Evolutionary conservation across 257 asterid species (phyloP).

Genomic region (Anisodus acutangulus): DNA sequence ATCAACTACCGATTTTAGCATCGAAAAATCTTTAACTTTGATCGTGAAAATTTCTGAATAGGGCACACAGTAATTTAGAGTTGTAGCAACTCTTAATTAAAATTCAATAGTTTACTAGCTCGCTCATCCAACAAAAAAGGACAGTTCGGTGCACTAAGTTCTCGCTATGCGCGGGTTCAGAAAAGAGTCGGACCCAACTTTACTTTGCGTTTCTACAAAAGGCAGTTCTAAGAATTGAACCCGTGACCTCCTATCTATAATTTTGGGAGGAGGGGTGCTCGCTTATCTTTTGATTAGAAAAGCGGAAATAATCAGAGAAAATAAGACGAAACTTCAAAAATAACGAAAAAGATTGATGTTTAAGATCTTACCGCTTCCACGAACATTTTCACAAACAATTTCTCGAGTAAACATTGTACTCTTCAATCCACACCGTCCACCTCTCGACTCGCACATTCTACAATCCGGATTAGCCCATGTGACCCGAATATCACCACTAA

Average conservation of each 20-base stretch:
- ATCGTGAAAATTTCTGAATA: neutral
- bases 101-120: too few relatives aligned
- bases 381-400: slow-evolving; percentile 44
- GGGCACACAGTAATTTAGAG: neutral
- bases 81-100: neutral
- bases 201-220: too few relatives aligned
- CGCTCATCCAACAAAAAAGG: too few relatives aligned
- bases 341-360: neutral
- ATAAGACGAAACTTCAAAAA: neutral
- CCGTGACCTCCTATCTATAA: too few relatives aligned
- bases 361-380: slow-evolving; percentile 39
- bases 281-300: neutral
- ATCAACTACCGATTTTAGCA: neutral
- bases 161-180: too few relatives aligned
- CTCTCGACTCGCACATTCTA: slow-evolving; percentile 51
- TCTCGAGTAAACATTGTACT: slow-evolving; percentile 26
- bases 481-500: slow-evolving; percentile 46
- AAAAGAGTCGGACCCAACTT: too few relatives aligned
- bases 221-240: too few relatives aligned
- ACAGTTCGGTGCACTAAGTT: too few relatives aligned
- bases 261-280: too few relatives aligned
- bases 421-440: slow-evolving; percentile 50
- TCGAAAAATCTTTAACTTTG: neutral
- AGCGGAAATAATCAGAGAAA: neutral
- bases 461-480: slow-evolving; percentile 54